Base-by-base conservation (phyloP, 2,329 filamentous ascomycete genomes). In the Scedosporium boydii region DNA sequence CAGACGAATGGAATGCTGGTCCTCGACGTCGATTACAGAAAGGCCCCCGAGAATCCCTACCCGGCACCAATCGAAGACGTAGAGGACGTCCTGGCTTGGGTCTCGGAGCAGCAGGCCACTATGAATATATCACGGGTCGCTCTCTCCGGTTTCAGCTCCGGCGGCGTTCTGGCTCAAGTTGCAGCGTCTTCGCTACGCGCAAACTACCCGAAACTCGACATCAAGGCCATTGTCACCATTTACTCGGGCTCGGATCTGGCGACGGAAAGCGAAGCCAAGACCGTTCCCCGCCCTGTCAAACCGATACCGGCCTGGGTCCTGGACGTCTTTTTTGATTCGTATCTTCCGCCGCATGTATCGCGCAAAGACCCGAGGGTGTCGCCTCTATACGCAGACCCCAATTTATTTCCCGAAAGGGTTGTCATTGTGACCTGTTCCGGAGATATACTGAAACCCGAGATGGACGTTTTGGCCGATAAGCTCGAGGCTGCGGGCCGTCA, bases 181-280 rank as follows among this genome's bases (percentile, higher is more conserved):
- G 70, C 67, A 0, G 67, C 70, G 0, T 67, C 68, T 7, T 61
- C 68, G 26, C 59, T 71, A 1, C 67, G 81, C 9, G 53, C 9
- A 0, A 18, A 62, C 38, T 62, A 65, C 18, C 46, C 57, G 7
- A 73, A 73, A 66, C 71, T 81, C 64, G 79, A 82, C 12, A 81
- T 76, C 64, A 76, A 75, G 53, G 80, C 80, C 6, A 75, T 81
- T 64, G 78, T 82, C 62, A 70, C 75, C 56, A 79, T 77, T 71
- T 85, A 75, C 34, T 70, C 77, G 0, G 69, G 72, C 0, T 69
- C 69, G 2, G 71, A 77, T 57, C 63, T 77, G 21, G 66, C 64
- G 1, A 67, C 69, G 6, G 62, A 68, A 5, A 70, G 74, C 0
- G 68, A 68, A 12, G 42, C 63, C 1, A 76, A 73, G 58, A 64